Conservation (phyloP, 208 protist species). For the Crithidia expoeki region DNA sequence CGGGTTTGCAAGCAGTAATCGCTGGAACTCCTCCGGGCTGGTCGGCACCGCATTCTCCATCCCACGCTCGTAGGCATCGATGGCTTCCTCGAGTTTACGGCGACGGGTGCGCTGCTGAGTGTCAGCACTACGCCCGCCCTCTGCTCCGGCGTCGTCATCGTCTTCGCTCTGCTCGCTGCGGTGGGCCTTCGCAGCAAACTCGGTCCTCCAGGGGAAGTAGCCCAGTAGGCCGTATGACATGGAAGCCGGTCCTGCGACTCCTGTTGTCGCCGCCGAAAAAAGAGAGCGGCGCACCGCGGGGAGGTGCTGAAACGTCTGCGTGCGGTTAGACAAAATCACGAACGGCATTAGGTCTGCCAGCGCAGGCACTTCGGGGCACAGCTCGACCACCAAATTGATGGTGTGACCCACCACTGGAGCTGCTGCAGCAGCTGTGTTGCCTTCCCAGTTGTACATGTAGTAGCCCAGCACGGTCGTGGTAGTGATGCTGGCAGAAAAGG, state of each 20-base stretch:
- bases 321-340: conserved; percentile 66
- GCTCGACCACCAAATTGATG: conserved; percentile 64
- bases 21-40: conserved; percentile 90
- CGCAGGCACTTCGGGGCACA: conserved; percentile 51
- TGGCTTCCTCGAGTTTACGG: conserved; percentile 77
- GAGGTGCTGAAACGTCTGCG: conserved; percentile 34
- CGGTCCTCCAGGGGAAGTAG: conserved; percentile 65
- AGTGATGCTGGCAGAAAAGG: too few species aligned
- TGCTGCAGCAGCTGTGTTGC: conserved; percentile 6
- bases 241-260: conserved; percentile 1
- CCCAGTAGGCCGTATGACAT: conserved; percentile 54
- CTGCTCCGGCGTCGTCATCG: conserved; percentile 36
- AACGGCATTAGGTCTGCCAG: conserved; percentile 67
- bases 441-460: conserved; percentile 72
- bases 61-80: conserved; percentile 86
- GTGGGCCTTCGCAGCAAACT: conserved; percentile 22
- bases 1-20: conserved; percentile 85
- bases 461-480: conserved; percentile 70
- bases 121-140: conserved; percentile 5
- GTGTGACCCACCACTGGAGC: conserved; percentile 60
- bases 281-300: conserved; percentile 43
- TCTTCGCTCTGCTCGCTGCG: conserved; percentile 27
- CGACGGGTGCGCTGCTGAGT: conserved; percentile 50
- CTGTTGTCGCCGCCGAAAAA: background rate
- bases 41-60: conserved; percentile 75